These are phyloP conservation scores for Alternaria sp. DNA, from an alignment of 2,329 filamentous ascomycete genomes.

Conservation along the genomic window DNA sequence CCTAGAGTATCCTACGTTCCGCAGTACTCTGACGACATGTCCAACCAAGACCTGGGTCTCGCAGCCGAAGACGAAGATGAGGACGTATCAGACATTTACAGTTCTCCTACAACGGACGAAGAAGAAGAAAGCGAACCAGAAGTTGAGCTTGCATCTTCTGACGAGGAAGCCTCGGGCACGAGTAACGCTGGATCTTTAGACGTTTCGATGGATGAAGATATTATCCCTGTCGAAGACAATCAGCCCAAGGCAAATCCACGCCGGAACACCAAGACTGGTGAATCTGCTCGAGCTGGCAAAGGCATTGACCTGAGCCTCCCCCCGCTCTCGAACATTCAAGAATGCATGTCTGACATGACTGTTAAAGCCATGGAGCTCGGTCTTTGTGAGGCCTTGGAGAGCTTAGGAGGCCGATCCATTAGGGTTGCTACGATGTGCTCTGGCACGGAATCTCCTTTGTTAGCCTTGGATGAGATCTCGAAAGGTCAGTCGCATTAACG, in stretches of 20 bases:
- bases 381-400: slow-evolving; percentile 31
- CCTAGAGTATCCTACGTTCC: slow-evolving; percentile 17
- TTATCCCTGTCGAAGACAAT: slow-evolving; percentile 1
- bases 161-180: not conserved
- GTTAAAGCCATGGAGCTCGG: slow-evolving; percentile 42
- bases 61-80: not conserved
- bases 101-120: not conserved
- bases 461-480: slow-evolving; percentile 66
- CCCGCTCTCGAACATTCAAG: slow-evolving; percentile 55
- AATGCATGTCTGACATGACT: slow-evolving; percentile 60
- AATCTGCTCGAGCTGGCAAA: slow-evolving; percentile 10
- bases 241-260: not conserved
- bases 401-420: too few species aligned
- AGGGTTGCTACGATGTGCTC: slow-evolving; percentile 64
- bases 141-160: not conserved
- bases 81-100: slow-evolving; percentile 4
- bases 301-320: slow-evolving; percentile 49
- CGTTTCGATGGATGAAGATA: not conserved
- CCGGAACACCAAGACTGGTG: not conserved
- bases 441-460: slow-evolving; percentile 76
- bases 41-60: slow-evolving; percentile 7
- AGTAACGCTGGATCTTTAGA: not conserved
- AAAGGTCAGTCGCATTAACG: slow-evolving; percentile 11
- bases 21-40: not conserved
- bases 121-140: slow-evolving; percentile 7